Evolutionary conservation across 805 yeast species (phyloP).

Genomic region (Yamadazyma scolyti): DNA sequence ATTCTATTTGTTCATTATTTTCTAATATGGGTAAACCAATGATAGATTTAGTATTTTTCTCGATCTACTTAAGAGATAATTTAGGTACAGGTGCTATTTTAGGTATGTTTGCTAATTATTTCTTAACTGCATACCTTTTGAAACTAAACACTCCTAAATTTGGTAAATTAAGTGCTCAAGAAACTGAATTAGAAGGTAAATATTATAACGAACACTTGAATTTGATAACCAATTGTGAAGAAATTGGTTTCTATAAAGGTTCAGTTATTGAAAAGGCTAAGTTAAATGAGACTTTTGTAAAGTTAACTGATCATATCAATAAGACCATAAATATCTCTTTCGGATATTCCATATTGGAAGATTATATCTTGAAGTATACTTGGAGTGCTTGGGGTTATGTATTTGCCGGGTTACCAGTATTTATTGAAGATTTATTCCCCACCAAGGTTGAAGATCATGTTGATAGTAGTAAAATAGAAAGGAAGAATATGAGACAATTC

Average conservation of each 20-base stretch:
- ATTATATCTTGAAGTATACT: slow-evolving; percentile 80
- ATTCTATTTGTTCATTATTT: slow-evolving; percentile 75
- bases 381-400: slow-evolving; percentile 97
- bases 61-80: slow-evolving; percentile 77
- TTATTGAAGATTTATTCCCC: slow-evolving; percentile 45
- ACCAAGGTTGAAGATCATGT: not conserved
- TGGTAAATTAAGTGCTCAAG: slow-evolving; percentile 68
- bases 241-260: slow-evolving; percentile 92
- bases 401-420: slow-evolving; percentile 85
- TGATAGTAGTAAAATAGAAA: slow-evolving; percentile 28
- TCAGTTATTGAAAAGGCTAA: slow-evolving; percentile 71
- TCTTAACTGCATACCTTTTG: slow-evolving; percentile 70
- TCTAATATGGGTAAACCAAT: slow-evolving; percentile 90
- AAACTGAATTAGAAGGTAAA: slow-evolving; percentile 81
- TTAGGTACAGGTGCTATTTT: slow-evolving; percentile 82
- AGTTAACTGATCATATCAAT: slow-evolving; percentile 51
- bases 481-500: slow-evolving; percentile 77
- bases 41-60: slow-evolving; percentile 79
- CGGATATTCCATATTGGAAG: slow-evolving; percentile 72
- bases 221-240: slow-evolving; percentile 85
- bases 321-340: slow-evolving; percentile 58
- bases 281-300: slow-evolving; percentile 54
- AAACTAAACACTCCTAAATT: slow-evolving; percentile 79
- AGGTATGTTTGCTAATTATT: slow-evolving; percentile 80
- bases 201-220: slow-evolving; percentile 84